Evolutionary conservation across 2,329 filamentous ascomycete genomes (phyloP), one percentile per base, ranked within the genome.

Genomic region (Emericellopsis atlantica): DNA sequence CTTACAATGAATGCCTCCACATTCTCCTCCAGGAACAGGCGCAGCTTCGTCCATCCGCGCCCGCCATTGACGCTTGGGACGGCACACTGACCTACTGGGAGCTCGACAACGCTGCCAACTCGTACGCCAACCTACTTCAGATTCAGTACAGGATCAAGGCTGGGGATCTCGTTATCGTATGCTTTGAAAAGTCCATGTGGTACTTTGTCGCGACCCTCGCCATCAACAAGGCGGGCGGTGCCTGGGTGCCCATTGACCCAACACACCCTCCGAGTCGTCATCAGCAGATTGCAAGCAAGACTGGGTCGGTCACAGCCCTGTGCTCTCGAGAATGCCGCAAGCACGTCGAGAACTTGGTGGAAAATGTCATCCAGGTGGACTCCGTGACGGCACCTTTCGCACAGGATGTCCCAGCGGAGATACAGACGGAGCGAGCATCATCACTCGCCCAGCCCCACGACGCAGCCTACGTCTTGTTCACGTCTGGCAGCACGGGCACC

Each of bases 321-420:
- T 14, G 34, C 12, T 14, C 12, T 11, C 12, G 18, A 3, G 10
- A 52, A 2, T 37, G 18, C 18, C 18, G 18, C 18, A 21, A 21
- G 18, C 18, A 21, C 18, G 18, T 21, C 18, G 18, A 21, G 3
- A 21, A 21, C 18, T 21, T 21, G 18, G 18, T 21, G 3, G 18
- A 21, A 21, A 21, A 21, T 21, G 18, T 21, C 18, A 5, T 21
- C 18, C 51, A 1, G 41, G 52, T 22, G 48, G 48, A 3, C 45
- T 46, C 0, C 43, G 37, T n/a, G 15, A 12, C 23, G 15, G 3
- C n/a, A 15, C 11, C 14, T 8, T 23, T 49, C 60, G 36, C 63
- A 64, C 2, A 67, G 62, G 62, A 64, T 67, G 42, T 62, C 63
- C 18, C 23, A 12, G 5, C 12, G 33, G 10, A 9, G 12, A 12